A percentile compares a stretch with the other conserved stretches of the same genome.
Conservation (phyloP, 495 filamentous ascomycete species). For the Parathielavia appendiculata region DNA sequence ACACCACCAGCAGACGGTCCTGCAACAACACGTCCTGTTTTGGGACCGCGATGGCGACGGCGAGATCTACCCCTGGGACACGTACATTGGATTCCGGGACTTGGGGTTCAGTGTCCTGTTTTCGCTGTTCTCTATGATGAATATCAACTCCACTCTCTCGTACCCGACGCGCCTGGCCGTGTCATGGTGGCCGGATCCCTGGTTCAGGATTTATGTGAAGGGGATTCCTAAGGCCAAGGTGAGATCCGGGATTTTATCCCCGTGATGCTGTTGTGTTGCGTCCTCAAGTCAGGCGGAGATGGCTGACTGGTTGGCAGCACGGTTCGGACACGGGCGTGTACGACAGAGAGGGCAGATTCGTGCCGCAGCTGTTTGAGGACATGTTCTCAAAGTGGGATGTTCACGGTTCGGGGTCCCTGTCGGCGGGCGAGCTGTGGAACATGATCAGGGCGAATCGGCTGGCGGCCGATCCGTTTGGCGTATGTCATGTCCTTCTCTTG, state of each 20-base stretch:
- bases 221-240: constrained; percentile 50
- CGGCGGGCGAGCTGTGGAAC: constrained; percentile 15
- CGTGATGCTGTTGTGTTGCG: too few relatives aligned
- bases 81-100: constrained; percentile 48
- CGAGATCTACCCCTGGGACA: constrained; percentile 49
- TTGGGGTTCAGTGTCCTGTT: constrained; percentile 49
- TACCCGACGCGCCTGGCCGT: constrained; percentile 43
- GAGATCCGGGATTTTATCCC: not conserved
- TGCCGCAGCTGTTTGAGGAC: constrained; percentile 54
- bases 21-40: constrained; percentile 53
- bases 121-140: constrained; percentile 37
- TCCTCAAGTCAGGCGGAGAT: too few relatives aligned
- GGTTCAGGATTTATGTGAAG: constrained; percentile 47
- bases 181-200: constrained; percentile 40
- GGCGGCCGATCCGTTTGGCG: constrained; percentile 26
- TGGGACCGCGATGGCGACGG: constrained; percentile 45
- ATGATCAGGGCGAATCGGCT: constrained; percentile 23
- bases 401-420: constrained; percentile 22
- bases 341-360: constrained; percentile 51
- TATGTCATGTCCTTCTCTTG: constrained; percentile 7
- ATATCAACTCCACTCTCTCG: constrained; percentile 49
- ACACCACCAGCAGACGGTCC: constrained; percentile 29
- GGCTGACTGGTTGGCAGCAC: constrained; percentile 35
- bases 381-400: constrained; percentile 51
- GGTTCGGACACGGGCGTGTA: constrained; percentile 51